Conservation (phyloP, 2,329 filamentous ascomycete genomes). For the Microdochium paspali region DNA sequence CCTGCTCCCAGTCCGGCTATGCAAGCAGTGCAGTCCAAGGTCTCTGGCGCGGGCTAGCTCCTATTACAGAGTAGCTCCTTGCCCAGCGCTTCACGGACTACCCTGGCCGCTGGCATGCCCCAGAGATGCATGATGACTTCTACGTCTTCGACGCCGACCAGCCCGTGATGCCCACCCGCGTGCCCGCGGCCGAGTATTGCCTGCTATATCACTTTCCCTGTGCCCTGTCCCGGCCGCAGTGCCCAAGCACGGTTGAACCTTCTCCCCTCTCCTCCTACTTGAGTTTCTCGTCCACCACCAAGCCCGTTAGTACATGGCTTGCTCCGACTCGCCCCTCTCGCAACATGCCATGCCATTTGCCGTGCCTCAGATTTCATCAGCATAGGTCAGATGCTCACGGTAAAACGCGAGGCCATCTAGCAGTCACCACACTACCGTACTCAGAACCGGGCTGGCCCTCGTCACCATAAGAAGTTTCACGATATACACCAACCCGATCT, state of each 20-base stretch:
- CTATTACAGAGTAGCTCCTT: background rate
- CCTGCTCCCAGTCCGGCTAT: conserved; percentile 1
- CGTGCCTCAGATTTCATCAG: background rate
- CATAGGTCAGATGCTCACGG: background rate
- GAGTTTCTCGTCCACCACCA: background rate
- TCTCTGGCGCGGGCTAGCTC: conserved; percentile 1
- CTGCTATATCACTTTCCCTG: background rate
- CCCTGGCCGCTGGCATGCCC: conserved; percentile 1
- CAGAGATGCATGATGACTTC: conserved; percentile 18
- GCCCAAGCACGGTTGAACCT: too few species aligned
- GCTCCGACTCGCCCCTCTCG: background rate
- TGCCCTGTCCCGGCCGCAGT: too few species aligned
- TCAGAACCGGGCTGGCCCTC: background rate
- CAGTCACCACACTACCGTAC: background rate
- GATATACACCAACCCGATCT: too few species aligned
- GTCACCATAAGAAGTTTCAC: too few species aligned
- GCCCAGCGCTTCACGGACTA: conserved; percentile 1
- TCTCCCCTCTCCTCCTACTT: background rate
- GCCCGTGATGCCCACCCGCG: too few species aligned
- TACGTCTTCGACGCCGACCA: conserved; percentile 10
- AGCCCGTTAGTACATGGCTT: background rate
- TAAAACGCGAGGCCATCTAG: background rate
- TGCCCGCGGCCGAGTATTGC: background rate
- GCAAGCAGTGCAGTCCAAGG: too few species aligned
- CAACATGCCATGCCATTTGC: background rate